Conservation (phyloP, 139 green algal species). For the Desmodesmus armatus region DNA sequence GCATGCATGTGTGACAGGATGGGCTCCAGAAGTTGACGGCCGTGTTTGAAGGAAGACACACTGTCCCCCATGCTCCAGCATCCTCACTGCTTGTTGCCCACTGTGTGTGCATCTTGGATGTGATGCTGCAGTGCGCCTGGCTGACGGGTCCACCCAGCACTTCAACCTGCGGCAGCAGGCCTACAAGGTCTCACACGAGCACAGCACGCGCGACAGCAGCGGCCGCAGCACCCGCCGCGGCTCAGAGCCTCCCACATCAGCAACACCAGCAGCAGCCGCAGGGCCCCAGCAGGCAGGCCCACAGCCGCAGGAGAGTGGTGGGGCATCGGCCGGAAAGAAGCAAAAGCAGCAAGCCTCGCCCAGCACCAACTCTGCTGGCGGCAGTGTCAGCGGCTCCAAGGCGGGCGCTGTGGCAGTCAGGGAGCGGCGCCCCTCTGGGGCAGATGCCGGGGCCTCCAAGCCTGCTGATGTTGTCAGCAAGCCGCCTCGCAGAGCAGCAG, state of each 20-base stretch:
- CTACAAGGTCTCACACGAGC: background rate
- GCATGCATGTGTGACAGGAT: no score
- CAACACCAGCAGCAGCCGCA: slow-evolving; percentile 1
- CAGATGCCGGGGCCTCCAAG: no score
- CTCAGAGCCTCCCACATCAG: background rate
- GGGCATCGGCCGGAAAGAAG: background rate
- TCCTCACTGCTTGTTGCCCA: background rate
- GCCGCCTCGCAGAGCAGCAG: background rate
- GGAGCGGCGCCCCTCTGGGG: background rate
- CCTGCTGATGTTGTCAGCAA: slow-evolving; percentile 3
- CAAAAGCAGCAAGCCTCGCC: background rate
- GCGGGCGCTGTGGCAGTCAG: background rate
- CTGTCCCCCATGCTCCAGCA: background rate
- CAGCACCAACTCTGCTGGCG: background rate
- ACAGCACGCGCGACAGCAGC: background rate
- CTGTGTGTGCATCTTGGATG: background rate
- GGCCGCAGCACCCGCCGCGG: background rate
- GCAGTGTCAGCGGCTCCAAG: background rate
- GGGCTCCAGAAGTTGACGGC: no score
- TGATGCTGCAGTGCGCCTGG: slow-evolving; percentile 4
- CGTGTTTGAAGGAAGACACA: no score
- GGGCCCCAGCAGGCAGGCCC: background rate
- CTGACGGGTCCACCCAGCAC: background rate
- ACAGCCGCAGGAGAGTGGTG: background rate
- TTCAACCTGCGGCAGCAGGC: background rate